phyloP scores from a whole-genome alignment of 768 basidiomycete genomes.

The Leucogyrophana mollusca region DNA sequence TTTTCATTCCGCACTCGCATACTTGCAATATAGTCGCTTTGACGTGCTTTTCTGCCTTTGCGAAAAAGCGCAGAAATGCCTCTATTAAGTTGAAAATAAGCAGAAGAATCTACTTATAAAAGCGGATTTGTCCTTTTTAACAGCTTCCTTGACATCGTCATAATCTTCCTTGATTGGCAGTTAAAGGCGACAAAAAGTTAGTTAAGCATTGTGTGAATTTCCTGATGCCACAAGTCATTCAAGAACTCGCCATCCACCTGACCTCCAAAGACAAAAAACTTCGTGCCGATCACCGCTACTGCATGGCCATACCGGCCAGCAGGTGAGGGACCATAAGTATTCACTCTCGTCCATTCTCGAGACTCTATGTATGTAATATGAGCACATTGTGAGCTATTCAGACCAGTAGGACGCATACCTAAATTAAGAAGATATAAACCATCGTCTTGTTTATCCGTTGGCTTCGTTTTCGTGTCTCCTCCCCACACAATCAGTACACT shows the following conservation, averaged over 20 bases:
- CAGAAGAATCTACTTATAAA: too few species aligned
- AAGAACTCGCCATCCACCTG: conserved; percentile 94
- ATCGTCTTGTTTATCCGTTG: conserved; percentile 83
- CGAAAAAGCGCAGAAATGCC: too few species aligned
- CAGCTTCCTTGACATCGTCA: too few species aligned
- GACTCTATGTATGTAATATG: conserved; percentile 55
- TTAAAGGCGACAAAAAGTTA: too few species aligned
- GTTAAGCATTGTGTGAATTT: too few species aligned
- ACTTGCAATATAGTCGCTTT: too few species aligned
- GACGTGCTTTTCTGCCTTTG: too few species aligned
- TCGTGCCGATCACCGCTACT: conserved; percentile 87
- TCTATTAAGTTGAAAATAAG: too few species aligned
- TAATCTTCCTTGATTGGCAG: too few species aligned
- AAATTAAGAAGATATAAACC: conserved; percentile 92
- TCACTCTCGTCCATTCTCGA: conserved; percentile 91
- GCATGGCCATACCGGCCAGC: conserved; percentile 95
- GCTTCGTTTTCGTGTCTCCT: conserved; percentile 86
- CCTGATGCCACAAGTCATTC: conserved; percentile 77
- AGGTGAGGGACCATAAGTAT: conserved; percentile 74
- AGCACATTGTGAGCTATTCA: background rate
- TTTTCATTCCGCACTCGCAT: too few species aligned
- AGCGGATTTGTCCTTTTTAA: too few species aligned
- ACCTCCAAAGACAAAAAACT: conserved; percentile 94
- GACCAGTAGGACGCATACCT: conserved; percentile 44
- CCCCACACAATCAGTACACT: conserved; percentile 98